A percentile compares a stretch with the other conserved stretches of the same genome.
Evolutionary conservation across 352 stramenopile species (phyloP).

Genomic region (Globisporangium rhizosaccharum): DNA sequence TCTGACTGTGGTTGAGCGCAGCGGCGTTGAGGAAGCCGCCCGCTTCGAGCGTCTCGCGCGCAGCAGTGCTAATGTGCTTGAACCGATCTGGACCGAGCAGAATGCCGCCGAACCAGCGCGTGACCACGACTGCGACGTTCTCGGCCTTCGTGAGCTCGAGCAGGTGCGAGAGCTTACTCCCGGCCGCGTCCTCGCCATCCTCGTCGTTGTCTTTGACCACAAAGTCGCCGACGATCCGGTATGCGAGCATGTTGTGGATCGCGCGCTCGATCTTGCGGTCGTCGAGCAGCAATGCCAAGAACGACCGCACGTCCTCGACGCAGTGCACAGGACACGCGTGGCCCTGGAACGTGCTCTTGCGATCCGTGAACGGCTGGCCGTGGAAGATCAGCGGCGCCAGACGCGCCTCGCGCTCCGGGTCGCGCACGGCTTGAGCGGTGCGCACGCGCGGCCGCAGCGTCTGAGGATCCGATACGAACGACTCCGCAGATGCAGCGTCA

Average conservation of each 20-base stretch:
- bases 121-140: slow-evolving; percentile 82
- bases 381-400: slow-evolving; percentile 69
- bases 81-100: slow-evolving; percentile 81
- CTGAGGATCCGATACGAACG: slow-evolving; percentile 49
- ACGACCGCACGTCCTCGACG: slow-evolving; percentile 75
- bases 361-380: slow-evolving; percentile 58
- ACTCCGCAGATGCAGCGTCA: slow-evolving; percentile 12
- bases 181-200: slow-evolving; percentile 77
- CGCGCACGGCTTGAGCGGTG: slow-evolving; percentile 49
- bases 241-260: slow-evolving; percentile 88
- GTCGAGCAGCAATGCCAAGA: slow-evolving; percentile 71
- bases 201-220: slow-evolving; percentile 85
- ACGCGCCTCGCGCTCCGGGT: slow-evolving; percentile 41
- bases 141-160: slow-evolving; percentile 74
- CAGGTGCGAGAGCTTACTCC: slow-evolving; percentile 77
- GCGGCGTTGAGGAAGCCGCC: slow-evolving; percentile 43
- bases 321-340: slow-evolving; percentile 55
- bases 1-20: slow-evolving; percentile 20
- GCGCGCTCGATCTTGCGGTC: slow-evolving; percentile 79
- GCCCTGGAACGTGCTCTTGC: slow-evolving; percentile 82
- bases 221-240: slow-evolving; percentile 69
- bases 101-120: slow-evolving; percentile 82
- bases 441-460: slow-evolving; percentile 60
- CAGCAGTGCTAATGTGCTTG: slow-evolving; percentile 77
- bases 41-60: slow-evolving; percentile 71